These are phyloP conservation scores for Zasmidium citrigriseum DNA, from an alignment of 2,329 filamentous ascomycete species.

Conservation along the genomic window DNA sequence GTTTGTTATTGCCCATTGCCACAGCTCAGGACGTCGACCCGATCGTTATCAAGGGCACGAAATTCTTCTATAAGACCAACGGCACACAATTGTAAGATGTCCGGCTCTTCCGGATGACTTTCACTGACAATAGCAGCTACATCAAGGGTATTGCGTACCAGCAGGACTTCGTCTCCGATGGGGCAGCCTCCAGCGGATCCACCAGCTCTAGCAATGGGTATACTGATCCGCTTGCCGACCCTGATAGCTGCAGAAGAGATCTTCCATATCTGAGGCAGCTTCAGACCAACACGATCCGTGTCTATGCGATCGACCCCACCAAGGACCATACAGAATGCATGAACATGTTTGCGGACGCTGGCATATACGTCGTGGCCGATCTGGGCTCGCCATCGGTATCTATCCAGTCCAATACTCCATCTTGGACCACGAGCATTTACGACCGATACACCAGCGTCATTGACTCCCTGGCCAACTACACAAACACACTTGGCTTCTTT, in stretches of 20 bases:
- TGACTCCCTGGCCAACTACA: conserved; percentile 77
- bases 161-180: conserved; percentile 60
- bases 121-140: conserved; percentile 52
- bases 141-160: conserved; percentile 96
- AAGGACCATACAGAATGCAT: conserved; percentile 82
- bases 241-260: conserved; percentile 73
- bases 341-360: conserved; percentile 74
- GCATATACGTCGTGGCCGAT: conserved; percentile 95
- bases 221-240: conserved; percentile 79
- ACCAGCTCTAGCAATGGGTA: conserved; percentile 55
- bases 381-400: conserved; percentile 75
- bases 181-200: conserved; percentile 41
- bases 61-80: conserved; percentile 86
- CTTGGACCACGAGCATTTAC: conserved; percentile 79
- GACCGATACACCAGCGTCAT: conserved; percentile 80
- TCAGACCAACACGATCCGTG: conserved; percentile 88
- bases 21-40: conserved; percentile 59
- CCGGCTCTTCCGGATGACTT: not conserved
- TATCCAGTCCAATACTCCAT: conserved; percentile 77
- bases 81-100: conserved; percentile 67
- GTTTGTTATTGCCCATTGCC: conserved; percentile 34
- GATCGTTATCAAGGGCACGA: conserved; percentile 73
- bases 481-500: conserved; percentile 95
- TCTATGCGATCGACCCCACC: conserved; percentile 85
- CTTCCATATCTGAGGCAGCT: conserved; percentile 77